Evolutionary conservation across 2,329 filamentous ascomycete genomes (phyloP).

Genomic region (Myriosclerotinia scirpicola): DNA sequence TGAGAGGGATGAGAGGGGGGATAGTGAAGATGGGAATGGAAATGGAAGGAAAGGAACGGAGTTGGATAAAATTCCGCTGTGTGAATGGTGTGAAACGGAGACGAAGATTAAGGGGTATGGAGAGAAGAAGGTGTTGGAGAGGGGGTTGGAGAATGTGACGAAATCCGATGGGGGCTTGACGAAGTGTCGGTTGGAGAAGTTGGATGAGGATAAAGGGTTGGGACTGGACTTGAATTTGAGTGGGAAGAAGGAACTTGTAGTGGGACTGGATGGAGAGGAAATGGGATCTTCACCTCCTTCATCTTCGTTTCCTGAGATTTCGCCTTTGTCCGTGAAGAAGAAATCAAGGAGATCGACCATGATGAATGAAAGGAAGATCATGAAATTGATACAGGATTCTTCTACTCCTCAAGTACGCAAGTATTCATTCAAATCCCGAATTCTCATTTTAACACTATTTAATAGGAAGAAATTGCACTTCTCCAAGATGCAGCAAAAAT

Average conservation of each 20-base stretch:
- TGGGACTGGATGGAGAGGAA: conserved; percentile 23
- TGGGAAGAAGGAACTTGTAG: conserved; percentile 1
- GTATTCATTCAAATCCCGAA: background rate
- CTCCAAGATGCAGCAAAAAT: conserved; percentile 31
- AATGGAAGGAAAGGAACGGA: conserved; percentile 41
- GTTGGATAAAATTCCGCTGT: conserved; percentile 51
- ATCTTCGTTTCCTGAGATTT: background rate
- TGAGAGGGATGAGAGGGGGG: conserved; percentile 14
- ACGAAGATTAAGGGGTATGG: conserved; percentile 31
- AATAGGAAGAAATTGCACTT: conserved; percentile 24
- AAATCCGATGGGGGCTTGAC: conserved; percentile 50
- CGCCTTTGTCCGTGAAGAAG: background rate
- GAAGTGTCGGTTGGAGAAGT: conserved; percentile 46
- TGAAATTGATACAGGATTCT: conserved; percentile 24
- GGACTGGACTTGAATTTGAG: background rate
- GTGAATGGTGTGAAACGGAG: conserved; percentile 49
- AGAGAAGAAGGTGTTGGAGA: conserved; percentile 43
- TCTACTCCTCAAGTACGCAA: conserved; percentile 18
- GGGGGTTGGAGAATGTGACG: conserved; percentile 48
- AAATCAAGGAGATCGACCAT: conserved; percentile 16
- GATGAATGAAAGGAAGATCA: conserved; percentile 25
- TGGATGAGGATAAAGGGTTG: conserved; percentile 32
- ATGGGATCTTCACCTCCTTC: background rate
- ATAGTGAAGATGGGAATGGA: conserved; percentile 20
- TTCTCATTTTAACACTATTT: background rate